Evolutionary conservation across 805 yeast species (phyloP), one percentile per base, ranked within the genome.

Genomic region (Saturnispora saitoi): DNA sequence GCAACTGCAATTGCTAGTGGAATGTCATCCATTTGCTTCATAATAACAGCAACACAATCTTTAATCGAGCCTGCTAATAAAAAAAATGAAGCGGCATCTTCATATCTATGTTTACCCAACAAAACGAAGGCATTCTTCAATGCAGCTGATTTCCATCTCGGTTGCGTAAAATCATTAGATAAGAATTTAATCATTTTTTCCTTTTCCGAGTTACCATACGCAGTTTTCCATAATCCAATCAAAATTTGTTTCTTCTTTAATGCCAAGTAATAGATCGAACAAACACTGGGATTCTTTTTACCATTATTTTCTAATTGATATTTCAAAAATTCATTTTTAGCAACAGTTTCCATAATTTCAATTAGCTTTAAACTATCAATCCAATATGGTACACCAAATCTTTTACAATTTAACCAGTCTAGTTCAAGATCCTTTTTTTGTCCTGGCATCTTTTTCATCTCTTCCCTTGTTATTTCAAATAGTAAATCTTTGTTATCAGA

Each of bases 21-120:
- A 4, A 80, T 51, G 60, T 91, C 95, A 2, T 75, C 61, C 41
- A 87, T 63, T 59, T 89, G 83, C 43, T 72, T 77, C 34, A 83
- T 73, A 19, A 91, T 61, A 0, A 89, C 91, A 60, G 76, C 80
- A 28, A 84, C 84, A 51, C 89, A 80, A 66, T 93, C 98, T 48
- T 76, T 76, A 12, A 87, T 65, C 0, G 89, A 71, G 45, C 75
- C 89, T 0, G 86, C 96, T 11, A 91, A 70, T 32, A 91, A 64
- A 64, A 91, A 91, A 62, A 93, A 90, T 20, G 83, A 80, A 0
- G 97, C 96, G 0, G 97, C 95, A 64, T 89, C 95, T 61, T 76
- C 68, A 58, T 75, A 86, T 38, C 98, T 70, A 63, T 90, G 99
- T 58, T 88, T 88, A 52, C 97, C 86, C 54, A 93, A 64, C 39